Percentiles rank a stretch among this genome's conserved stretches.
Conservation (phyloP, 2,329 filamentous ascomycete species). For the Botryosphaeria agaves region DNA sequence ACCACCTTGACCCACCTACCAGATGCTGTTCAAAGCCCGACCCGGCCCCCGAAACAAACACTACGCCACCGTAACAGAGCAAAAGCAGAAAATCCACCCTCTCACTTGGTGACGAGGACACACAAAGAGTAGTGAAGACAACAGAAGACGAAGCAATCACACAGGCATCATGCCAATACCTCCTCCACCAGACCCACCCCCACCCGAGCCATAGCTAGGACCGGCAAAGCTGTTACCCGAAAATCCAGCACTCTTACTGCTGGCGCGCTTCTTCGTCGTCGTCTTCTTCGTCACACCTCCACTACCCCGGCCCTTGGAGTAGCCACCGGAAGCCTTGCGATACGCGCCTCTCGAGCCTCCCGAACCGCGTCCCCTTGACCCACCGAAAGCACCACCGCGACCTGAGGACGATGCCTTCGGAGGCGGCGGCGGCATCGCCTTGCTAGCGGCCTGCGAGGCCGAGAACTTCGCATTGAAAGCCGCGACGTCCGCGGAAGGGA, state of each 20-base stretch:
- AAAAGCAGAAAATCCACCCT: too few relatives aligned
- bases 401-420: background rate
- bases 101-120: too few relatives aligned
- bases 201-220: conserved; percentile 1
- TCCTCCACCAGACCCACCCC: conserved; percentile 6
- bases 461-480: conserved; percentile 11
- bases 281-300: conserved; percentile 4
- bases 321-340: conserved; percentile 3
- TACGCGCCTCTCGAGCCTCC: background rate
- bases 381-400: background rate
- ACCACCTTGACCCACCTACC: too few relatives aligned
- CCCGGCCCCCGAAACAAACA: too few relatives aligned
- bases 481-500: conserved; percentile 7
- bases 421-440: conserved; percentile 1
- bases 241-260: conserved; percentile 1
- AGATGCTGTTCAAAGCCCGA: too few relatives aligned
- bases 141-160: too few relatives aligned
- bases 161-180: conserved; percentile 22
- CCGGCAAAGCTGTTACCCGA: background rate
- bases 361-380: background rate
- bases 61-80: too few relatives aligned
- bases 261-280: conserved; percentile 1
- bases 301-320: conserved; percentile 2
- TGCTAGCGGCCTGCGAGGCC: conserved; percentile 3
- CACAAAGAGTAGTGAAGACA: too few relatives aligned